phyloP scores from a whole-genome alignment of 352 stramenopile species.

The Globisporangium okanoganense region DNA sequence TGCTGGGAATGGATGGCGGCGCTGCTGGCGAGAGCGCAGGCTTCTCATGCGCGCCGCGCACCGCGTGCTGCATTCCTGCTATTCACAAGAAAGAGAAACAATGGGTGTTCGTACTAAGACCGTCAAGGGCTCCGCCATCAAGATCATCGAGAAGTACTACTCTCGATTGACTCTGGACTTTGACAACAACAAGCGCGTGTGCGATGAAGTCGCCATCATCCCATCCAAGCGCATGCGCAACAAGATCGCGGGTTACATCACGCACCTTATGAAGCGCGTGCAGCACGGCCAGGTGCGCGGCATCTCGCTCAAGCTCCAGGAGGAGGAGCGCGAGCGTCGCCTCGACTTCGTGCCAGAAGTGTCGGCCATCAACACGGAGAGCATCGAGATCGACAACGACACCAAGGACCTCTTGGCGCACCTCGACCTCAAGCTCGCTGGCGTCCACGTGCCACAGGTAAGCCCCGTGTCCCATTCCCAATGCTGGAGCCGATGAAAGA shows the following conservation, averaged over 20 bases:
- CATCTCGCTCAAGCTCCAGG: slow-evolving; percentile 99
- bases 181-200: slow-evolving; percentile 99
- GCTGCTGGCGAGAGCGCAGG: neutral
- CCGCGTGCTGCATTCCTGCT: slow-evolving; percentile 15
- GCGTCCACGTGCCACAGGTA: slow-evolving; percentile 89
- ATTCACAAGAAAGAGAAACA: slow-evolving; percentile 37
- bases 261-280: slow-evolving; percentile 99
- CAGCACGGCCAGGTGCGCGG: slow-evolving; percentile 98
- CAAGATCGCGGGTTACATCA: slow-evolving; percentile 99
- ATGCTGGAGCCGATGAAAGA: slow-evolving; percentile 83
- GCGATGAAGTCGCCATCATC: slow-evolving; percentile 97
- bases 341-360: slow-evolving; percentile 99
- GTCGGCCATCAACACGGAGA: slow-evolving; percentile 90
- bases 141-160: slow-evolving; percentile 99
- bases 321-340: slow-evolving; percentile 99
- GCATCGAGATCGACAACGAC: slow-evolving; percentile 98
- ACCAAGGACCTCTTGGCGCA: slow-evolving; percentile 97
- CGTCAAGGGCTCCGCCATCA: slow-evolving; percentile 99
- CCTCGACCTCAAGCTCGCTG: slow-evolving; percentile 92
- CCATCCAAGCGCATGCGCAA: slow-evolving; percentile 99
- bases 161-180: slow-evolving; percentile 99
- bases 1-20: slow-evolving; percentile 9
- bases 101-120: slow-evolving; percentile 99
- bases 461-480: slow-evolving; percentile 29
- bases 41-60: neutral